A percentile compares a stretch with the other conserved stretches of the same genome.
Evolutionary conservation across 2,329 filamentous ascomycete species (phyloP).

Genomic region (Penicillium sp.): DNA sequence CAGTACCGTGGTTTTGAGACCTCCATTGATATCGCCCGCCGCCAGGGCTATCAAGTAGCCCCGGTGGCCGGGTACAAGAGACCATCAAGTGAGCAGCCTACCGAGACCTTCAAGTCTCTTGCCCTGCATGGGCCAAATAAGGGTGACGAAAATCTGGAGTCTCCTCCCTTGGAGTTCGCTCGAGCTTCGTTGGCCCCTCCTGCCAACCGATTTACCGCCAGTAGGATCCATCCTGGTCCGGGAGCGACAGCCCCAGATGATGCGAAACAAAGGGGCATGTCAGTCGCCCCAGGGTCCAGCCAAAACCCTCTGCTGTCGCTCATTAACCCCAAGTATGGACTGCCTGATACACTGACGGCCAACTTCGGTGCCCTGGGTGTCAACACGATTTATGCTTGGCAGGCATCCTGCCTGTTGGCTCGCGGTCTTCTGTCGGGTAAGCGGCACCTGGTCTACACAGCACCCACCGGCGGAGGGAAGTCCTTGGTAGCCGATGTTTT

Average conservation of each 20-base stretch:
- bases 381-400: slow-evolving; percentile 73
- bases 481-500: slow-evolving; percentile 71
- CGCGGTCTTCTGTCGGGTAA: slow-evolving; percentile 64
- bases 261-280: slow-evolving; percentile 46
- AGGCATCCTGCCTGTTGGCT: slow-evolving; percentile 69
- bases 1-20: slow-evolving; percentile 56
- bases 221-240: slow-evolving; percentile 32
- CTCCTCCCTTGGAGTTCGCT: slow-evolving; percentile 26
- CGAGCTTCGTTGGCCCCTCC: slow-evolving; percentile 27
- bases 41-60: slow-evolving; percentile 40
- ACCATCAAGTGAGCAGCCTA: slow-evolving; percentile 19
- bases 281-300: slow-evolving; percentile 45
- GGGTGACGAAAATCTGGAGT: slow-evolving; percentile 15
- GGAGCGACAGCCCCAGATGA: slow-evolving; percentile 14
- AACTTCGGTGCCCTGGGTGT: slow-evolving; percentile 70
- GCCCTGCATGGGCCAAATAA: slow-evolving; percentile 8
- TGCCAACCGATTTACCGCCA: slow-evolving; percentile 41
- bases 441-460: slow-evolving; percentile 74
- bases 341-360: slow-evolving; percentile 59
- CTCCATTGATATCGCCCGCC: slow-evolving; percentile 43
- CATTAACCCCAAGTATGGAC: slow-evolving; percentile 61
- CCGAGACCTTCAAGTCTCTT: neutral
- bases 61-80: slow-evolving; percentile 54
- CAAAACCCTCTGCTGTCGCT: slow-evolving; percentile 56
- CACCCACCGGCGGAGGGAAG: slow-evolving; percentile 75